These are phyloP conservation scores for Diplodia scrobiculata DNA, from an alignment of 2,329 filamentous ascomycete genomes.

Conservation along the genomic window DNA sequence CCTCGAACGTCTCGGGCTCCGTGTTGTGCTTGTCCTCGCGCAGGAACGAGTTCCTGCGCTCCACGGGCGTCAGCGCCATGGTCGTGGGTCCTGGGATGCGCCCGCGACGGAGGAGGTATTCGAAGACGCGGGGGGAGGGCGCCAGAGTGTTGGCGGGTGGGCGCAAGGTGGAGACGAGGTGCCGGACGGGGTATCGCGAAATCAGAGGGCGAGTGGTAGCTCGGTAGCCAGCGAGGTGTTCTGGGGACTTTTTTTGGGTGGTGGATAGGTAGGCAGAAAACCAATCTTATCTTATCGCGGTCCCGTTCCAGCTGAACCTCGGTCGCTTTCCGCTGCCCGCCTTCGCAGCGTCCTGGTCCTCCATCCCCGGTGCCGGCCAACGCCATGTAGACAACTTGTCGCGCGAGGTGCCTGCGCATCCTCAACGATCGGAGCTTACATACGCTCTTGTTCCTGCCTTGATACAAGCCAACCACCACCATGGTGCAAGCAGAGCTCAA, in stretches of 20 bases:
- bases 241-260: slow-evolving; percentile 20
- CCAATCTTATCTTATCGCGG: slow-evolving; percentile 23
- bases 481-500: slow-evolving; percentile 48
- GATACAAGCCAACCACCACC: not conserved
- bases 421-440: not conserved
- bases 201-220: not conserved
- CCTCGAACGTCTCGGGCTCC: slow-evolving; percentile 41
- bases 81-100: slow-evolving; percentile 42
- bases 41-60: slow-evolving; percentile 33
- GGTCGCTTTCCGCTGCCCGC: slow-evolving; percentile 11
- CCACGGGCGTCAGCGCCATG: slow-evolving; percentile 49
- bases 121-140: slow-evolving; percentile 56
- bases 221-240: not conserved
- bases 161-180: no score
- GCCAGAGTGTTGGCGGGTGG: slow-evolving; percentile 42
- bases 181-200: not conserved
- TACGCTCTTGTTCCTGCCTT: no score
- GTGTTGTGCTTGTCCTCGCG: slow-evolving; percentile 28
- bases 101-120: slow-evolving; percentile 55
- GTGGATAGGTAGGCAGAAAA: not conserved
- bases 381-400: not conserved
- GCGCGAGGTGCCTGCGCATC: not conserved
- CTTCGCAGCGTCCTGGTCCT: not conserved
- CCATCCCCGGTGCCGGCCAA: not conserved
- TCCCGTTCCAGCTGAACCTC: not conserved